Evolutionary conservation across 164 flowering plant species (phyloP).

Genomic region (Pachysandra terminalis): DNA sequence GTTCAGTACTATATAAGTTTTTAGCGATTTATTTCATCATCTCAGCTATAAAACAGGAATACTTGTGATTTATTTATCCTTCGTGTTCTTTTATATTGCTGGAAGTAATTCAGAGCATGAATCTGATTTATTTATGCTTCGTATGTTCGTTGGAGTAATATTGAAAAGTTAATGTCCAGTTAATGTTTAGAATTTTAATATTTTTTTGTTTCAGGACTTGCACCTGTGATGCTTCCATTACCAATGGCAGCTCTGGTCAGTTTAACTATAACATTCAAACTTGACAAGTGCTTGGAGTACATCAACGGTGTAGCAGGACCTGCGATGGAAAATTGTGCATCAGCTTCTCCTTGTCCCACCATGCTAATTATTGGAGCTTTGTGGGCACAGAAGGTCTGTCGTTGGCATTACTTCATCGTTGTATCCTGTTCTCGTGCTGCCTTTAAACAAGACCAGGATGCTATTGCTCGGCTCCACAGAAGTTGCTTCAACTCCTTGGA

Average conservation of each 20-base stretch:
- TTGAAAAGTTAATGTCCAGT: too few relatives aligned
- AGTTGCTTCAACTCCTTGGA: slow-evolving; percentile 77
- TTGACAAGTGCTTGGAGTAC: slow-evolving; percentile 60
- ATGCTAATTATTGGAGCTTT: slow-evolving; percentile 70
- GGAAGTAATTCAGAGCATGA: too few relatives aligned
- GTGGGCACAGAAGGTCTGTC: slow-evolving; percentile 87
- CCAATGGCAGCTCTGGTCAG: slow-evolving; percentile 91
- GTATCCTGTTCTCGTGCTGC: slow-evolving; percentile 58
- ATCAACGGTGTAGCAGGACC: slow-evolving; percentile 64
- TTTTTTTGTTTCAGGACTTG: slow-evolving; percentile 27
- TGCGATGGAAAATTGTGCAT: slow-evolving; percentile 60
- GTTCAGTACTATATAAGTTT: too few relatives aligned
- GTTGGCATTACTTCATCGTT: slow-evolving; percentile 82
- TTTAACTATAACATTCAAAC: slow-evolving; percentile 85
- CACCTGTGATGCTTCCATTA: slow-evolving; percentile 65
- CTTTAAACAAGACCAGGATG: slow-evolving; percentile 63
- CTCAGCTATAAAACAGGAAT: not conserved
- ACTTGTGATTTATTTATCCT: not conserved
- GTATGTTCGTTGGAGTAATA: too few relatives aligned
- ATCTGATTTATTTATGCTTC: too few relatives aligned
- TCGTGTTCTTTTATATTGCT: not conserved
- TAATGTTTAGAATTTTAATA: too few relatives aligned
- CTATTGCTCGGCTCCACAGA: slow-evolving; percentile 68
- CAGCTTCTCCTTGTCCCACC: slow-evolving; percentile 78
- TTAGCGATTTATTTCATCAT: too few relatives aligned